Conservation (phyloP, 495 filamentous ascomycete species). For the Aspergillus bridgeri region DNA sequence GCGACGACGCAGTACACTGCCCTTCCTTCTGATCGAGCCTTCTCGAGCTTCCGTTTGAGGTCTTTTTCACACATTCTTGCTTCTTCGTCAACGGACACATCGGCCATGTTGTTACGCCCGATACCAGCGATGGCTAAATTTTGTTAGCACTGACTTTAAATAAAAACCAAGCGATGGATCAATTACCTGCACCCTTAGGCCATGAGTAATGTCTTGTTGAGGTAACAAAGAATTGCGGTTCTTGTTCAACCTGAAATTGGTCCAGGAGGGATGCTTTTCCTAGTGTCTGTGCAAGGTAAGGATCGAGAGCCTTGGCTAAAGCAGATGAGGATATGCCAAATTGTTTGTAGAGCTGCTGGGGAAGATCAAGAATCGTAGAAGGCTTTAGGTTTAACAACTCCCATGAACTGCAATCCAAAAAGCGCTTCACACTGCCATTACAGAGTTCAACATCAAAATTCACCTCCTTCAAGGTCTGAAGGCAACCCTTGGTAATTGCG, state of each 20-base stretch:
- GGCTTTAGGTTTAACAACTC: constrained; percentile 28
- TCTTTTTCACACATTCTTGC: constrained; percentile 19
- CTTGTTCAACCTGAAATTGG: constrained; percentile 29
- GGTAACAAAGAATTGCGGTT: constrained; percentile 30
- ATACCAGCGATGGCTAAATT: constrained; percentile 39
- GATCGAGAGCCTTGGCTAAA: constrained; percentile 27
- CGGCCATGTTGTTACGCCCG: constrained; percentile 37
- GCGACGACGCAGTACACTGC: constrained; percentile 33
- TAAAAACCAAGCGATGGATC: background rate
- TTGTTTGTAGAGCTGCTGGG: constrained; percentile 30
- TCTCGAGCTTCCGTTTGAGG: constrained; percentile 5
- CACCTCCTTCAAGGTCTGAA: constrained; percentile 26
- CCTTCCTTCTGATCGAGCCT: constrained; percentile 22
- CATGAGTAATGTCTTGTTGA: constrained; percentile 46
- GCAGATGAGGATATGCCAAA: constrained; percentile 33
- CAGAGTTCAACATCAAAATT: constrained; percentile 35
- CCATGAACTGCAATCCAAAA: constrained; percentile 30
- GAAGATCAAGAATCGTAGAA: constrained; percentile 36
- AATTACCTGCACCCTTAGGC: constrained; percentile 43
- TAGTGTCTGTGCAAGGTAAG: constrained; percentile 40
- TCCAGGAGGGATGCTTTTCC: constrained; percentile 26
- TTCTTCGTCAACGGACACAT: constrained; percentile 33
- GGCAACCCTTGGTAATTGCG: constrained; percentile 31
- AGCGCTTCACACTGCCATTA: constrained; percentile 27
- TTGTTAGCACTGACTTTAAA: constrained; percentile 1